phyloP scores from a whole-genome alignment of 1,284 basidiomycete species.

The Trametes versicolor region DNA sequence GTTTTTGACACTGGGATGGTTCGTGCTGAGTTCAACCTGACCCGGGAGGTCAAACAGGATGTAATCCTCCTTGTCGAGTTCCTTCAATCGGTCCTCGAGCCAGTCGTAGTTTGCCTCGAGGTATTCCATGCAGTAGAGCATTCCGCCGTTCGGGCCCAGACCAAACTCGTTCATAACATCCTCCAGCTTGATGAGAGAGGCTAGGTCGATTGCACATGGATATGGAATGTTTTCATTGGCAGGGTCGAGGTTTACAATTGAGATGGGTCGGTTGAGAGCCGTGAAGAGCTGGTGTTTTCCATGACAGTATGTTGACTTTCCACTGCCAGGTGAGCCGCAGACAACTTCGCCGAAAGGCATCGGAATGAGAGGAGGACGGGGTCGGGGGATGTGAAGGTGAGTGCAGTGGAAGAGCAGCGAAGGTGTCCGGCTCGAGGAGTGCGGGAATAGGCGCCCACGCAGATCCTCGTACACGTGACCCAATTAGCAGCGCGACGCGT shows the following conservation, averaged over 20 bases:
- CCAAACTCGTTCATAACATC: conserved; percentile 90
- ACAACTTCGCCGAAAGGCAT: conserved; percentile 92
- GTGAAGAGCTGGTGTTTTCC: conserved; percentile 94
- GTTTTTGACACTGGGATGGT: conserved; percentile 88
- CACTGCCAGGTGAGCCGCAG: conserved; percentile 92
- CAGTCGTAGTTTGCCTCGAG: conserved; percentile 96
- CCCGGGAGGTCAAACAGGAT: conserved; percentile 97
- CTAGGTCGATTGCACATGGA: conserved; percentile 89
- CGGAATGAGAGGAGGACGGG: background rate
- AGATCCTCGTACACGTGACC: background rate
- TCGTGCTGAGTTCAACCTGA: conserved; percentile 97
- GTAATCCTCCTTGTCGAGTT: conserved; percentile 79
- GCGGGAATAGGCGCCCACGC: background rate
- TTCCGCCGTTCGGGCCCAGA: conserved; percentile 96
- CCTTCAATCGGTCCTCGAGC: conserved; percentile 82
- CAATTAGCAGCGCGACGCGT: conserved; percentile 13
- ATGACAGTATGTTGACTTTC: conserved; percentile 95
- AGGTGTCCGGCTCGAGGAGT: too few relatives aligned
- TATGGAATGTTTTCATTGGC: conserved; percentile 94
- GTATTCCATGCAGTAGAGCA: conserved; percentile 98
- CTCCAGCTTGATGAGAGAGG: conserved; percentile 87
- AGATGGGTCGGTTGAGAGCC: conserved; percentile 86
- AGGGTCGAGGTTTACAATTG: conserved; percentile 95
- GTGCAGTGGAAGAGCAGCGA: too few relatives aligned
- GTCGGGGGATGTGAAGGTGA: too few relatives aligned